Percentiles rank a stretch among this genome's conserved stretches.
phyloP scores from a whole-genome alignment of 225 moss, liverwort and hornwort species.

The Straminergon stramineum region DNA sequence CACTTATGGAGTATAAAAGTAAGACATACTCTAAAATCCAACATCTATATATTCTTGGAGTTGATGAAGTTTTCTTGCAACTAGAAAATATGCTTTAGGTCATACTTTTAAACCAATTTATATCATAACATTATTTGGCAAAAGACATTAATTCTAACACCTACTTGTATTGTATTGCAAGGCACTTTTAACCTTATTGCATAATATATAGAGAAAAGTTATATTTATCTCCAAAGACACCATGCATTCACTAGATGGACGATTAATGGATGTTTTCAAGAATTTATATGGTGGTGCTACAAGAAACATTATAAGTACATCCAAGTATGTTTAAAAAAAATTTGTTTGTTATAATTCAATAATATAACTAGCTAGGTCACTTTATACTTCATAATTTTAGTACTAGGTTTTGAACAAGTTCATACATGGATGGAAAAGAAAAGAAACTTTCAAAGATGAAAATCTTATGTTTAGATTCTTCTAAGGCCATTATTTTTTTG shows the following conservation, averaged over 20 bases:
- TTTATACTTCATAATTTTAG: background rate
- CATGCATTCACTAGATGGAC: background rate
- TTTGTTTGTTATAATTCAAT: background rate
- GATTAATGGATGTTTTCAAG: background rate
- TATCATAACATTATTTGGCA: too few relatives aligned
- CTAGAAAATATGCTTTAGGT: too few relatives aligned
- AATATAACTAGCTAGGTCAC: background rate
- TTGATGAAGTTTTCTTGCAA: too few relatives aligned
- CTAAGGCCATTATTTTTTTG: too few relatives aligned
- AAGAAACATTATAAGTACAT: background rate
- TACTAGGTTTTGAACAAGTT: background rate
- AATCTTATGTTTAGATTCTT: background rate
- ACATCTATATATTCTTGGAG: background rate
- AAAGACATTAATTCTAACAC: too few relatives aligned
- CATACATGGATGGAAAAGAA: accelerated
- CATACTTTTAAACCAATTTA: too few relatives aligned
- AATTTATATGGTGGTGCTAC: background rate
- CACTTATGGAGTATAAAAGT: background rate
- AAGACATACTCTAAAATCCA: background rate
- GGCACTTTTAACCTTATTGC: too few relatives aligned
- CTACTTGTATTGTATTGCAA: too few relatives aligned
- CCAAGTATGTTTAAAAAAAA: background rate
- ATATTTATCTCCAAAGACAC: background rate
- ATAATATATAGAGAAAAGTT: background rate
- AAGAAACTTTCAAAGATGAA: background rate